phyloP scores from a whole-genome alignment of 176 grass and related monocot species.

The Areca catechu region DNA sequence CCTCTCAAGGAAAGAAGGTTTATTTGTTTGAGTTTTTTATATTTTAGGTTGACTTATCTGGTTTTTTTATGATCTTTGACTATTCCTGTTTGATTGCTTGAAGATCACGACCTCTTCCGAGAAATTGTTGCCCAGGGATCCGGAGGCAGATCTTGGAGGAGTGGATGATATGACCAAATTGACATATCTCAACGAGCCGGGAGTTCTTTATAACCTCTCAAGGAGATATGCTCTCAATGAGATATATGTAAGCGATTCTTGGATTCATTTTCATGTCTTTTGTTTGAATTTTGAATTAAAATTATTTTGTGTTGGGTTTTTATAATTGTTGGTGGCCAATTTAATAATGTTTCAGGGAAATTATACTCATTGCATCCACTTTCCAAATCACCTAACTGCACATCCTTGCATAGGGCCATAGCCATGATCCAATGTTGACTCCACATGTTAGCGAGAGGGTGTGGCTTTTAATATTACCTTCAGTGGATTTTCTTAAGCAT shows the following conservation, averaged over 20 bases:
- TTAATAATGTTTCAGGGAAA: too few relatives aligned
- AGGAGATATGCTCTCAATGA: conserved; percentile 94
- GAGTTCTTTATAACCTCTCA: conserved; percentile 90
- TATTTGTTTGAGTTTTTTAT: too few relatives aligned
- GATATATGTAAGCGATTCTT: conserved; percentile 65
- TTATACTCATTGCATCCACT: too few relatives aligned
- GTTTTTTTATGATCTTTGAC: not conserved
- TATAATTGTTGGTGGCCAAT: too few relatives aligned
- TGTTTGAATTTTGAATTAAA: too few relatives aligned
- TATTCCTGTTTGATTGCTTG: conserved; percentile 5
- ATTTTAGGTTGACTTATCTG: not conserved
- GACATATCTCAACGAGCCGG: conserved; percentile 93
- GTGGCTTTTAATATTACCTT: too few relatives aligned
- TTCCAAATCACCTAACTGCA: too few relatives aligned
- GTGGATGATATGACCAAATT: conserved; percentile 99
- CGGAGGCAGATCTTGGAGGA: conserved; percentile 84
- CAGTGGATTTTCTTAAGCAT: too few relatives aligned
- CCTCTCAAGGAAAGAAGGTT: conserved; percentile 73
- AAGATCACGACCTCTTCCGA: conserved; percentile 50
- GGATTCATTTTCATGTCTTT: conserved; percentile 2
- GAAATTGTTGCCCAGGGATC: conserved; percentile 76
- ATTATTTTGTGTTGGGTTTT: too few relatives aligned
- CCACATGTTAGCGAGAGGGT: too few relatives aligned
- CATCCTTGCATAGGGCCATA: too few relatives aligned
- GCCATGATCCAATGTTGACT: too few relatives aligned